Conservation (phyloP, 192 early-diverging fungal species). For the Coemansia sp. region DNA sequence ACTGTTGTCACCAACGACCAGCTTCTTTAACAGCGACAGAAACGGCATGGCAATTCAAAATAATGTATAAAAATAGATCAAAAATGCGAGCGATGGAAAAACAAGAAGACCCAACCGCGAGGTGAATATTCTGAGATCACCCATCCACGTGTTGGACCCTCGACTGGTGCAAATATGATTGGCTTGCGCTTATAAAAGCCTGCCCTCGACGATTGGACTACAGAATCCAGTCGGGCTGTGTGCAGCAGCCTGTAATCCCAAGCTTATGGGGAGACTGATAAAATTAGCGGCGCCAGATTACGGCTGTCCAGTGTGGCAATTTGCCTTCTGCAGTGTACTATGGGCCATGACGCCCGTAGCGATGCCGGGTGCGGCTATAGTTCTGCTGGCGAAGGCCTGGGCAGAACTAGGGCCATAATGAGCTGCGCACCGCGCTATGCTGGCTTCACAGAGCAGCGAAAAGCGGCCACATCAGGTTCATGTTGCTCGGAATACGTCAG, state of each 20-base stretch:
- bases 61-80: background rate
- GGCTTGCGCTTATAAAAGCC: background rate
- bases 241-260: background rate
- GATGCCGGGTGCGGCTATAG: conserved; percentile 21
- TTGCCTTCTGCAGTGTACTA: conserved; percentile 9
- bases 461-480: conserved; percentile 9
- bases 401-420: conserved; percentile 31
- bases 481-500: background rate
- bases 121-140: background rate
- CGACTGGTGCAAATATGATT: background rate
- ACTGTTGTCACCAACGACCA: conserved; percentile 3
- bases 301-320: background rate
- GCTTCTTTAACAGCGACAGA: conserved; percentile 22
- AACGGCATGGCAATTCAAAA: conserved; percentile 12
- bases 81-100: background rate
- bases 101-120: background rate
- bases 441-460: conserved; percentile 48
- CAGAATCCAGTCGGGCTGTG: background rate
- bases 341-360: conserved; percentile 17
- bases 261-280: background rate
- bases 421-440: conserved; percentile 37
- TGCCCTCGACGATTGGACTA: background rate
- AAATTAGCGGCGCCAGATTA: background rate
- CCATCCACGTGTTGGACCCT: background rate
- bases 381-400: conserved; percentile 36